Base-by-base conservation (phyloP, 306 rosid genomes). In the Rubus parviflorus region DNA sequence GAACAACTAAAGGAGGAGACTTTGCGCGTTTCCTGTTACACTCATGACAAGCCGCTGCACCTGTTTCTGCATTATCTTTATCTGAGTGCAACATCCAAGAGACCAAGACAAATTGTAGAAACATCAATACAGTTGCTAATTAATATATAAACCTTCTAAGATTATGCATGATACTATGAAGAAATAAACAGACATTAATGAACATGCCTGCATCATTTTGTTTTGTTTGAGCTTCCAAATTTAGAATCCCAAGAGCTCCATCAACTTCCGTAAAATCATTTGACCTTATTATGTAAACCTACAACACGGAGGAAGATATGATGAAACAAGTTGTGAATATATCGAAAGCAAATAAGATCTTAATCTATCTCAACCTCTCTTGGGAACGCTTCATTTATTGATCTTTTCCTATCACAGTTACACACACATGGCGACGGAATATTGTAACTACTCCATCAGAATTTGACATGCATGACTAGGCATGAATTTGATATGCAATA, bases 241-340 rank as follows among this genome's bases (percentile, higher is more conserved):
- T 85, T 42, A 78, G 75, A 53, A 77, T 85, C 35, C 82, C 77
- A 79, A 81, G 87, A 58, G 88, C 83, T 46, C 93, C 97, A 57
- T 91, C 94, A 71, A 78, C 81, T 83, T 91, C 97, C 37, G 80
- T 80, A 45, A 77, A 72, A 74, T 77, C 85, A 75, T 82, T 86
- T 53, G 91, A 85, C 82, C 91, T 86, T 73, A 81, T 79, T 65
- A 94, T 83, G 75, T 82, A 86, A 78, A 90, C 94, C 98, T 94
- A 80, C 80, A 76, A 73, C 37, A 74, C 19, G 37, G n/a, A 46
- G 35, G 42, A 79, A 63, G 7, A 37, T 67, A 19, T 14, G 6
- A 43, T 41, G 66, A 10, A 23, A 13, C 52, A 73, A 73, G 66
- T 38, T 48, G 17, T 49, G 2, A 49, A 49, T 11, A 49, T 49